phyloP scores from a whole-genome alignment of 2,329 filamentous ascomycete genomes.

The Cladophialophora exuberans region DNA sequence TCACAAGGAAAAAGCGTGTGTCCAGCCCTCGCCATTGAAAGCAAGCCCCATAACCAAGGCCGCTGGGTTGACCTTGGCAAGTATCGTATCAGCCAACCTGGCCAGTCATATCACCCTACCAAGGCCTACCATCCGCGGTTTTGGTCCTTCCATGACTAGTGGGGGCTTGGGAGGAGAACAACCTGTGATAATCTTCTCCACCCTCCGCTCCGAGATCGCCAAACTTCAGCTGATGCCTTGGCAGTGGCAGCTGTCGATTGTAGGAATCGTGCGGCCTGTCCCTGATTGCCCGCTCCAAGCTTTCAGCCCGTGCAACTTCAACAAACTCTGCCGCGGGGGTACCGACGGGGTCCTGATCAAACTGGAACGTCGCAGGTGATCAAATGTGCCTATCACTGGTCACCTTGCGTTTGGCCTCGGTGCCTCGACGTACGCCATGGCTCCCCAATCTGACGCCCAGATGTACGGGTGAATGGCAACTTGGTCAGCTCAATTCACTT shows the following conservation, averaged over 20 bases:
- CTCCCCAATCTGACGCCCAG: too few relatives aligned
- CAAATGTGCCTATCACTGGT: not conserved
- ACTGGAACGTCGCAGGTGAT: not conserved
- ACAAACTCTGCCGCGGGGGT: not conserved
- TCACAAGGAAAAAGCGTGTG: not conserved
- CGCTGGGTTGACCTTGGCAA: slow-evolving; percentile 9
- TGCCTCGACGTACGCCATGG: too few relatives aligned
- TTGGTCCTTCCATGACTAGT: slow-evolving; percentile 9
- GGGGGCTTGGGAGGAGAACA: slow-evolving; percentile 11
- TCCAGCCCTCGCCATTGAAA: slow-evolving; percentile 2
- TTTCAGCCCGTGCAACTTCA: not conserved
- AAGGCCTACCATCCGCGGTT: not conserved
- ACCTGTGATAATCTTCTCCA: slow-evolving; percentile 14
- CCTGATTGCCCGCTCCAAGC: not conserved
- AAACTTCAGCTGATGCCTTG: slow-evolving; percentile 8
- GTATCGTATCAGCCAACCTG: slow-evolving; percentile 2
- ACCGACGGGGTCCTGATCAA: not conserved
- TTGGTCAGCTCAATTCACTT: too few relatives aligned
- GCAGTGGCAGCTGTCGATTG: slow-evolving; percentile 1
- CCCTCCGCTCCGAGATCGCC: slow-evolving; percentile 13
- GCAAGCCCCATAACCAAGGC: slow-evolving; percentile 1
- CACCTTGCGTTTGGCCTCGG: slow-evolving; percentile 7
- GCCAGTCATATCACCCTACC: slow-evolving; percentile 1
- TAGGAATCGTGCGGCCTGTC: not conserved
- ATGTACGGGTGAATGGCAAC: too few relatives aligned